A percentile compares a stretch with the other conserved stretches of the same genome.
phyloP scores from a whole-genome alignment of 306 rosid species.

The Dryas octopetala region DNA sequence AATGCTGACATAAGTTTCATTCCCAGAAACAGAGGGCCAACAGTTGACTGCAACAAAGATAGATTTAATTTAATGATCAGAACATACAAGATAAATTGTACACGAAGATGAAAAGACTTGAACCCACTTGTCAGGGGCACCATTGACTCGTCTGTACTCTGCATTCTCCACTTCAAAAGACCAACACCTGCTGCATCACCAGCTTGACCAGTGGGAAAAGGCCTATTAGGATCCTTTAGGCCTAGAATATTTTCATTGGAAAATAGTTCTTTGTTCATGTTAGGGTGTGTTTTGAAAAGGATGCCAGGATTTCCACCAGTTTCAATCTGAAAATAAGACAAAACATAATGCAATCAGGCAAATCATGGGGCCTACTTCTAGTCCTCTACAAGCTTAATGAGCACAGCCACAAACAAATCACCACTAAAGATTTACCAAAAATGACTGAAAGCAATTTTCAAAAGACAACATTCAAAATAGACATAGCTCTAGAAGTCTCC shows the following conservation, averaged over 20 bases:
- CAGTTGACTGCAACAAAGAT: slow-evolving; percentile 37
- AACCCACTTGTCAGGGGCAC: slow-evolving; percentile 80
- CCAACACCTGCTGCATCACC: slow-evolving; percentile 85
- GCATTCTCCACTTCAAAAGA: slow-evolving; percentile 91
- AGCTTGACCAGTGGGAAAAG: slow-evolving; percentile 87
- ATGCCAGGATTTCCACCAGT: slow-evolving; percentile 79
- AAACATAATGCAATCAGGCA: slow-evolving; percentile 14
- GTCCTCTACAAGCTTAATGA: background rate
- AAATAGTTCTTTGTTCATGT: slow-evolving; percentile 92
- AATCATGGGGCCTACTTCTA: background rate
- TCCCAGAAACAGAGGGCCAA: slow-evolving; percentile 98
- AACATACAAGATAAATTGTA: slow-evolving; percentile 15
- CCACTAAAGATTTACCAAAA: background rate
- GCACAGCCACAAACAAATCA: slow-evolving; percentile 4
- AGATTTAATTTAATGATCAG: no score
- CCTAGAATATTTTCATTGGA: slow-evolving; percentile 66
- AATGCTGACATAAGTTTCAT: slow-evolving; percentile 91
- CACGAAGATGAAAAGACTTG: slow-evolving; percentile 6
- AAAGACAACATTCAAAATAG: background rate
- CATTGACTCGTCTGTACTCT: slow-evolving; percentile 77
- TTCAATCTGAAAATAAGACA: slow-evolving; percentile 58
- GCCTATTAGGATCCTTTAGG: slow-evolving; percentile 79
- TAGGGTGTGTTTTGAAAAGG: slow-evolving; percentile 97
- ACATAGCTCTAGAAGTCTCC: background rate
- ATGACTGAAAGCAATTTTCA: background rate